Evolutionary conservation across 371 early-diverging fungal species (phyloP).

Genomic region (Mortierella sp.): DNA sequence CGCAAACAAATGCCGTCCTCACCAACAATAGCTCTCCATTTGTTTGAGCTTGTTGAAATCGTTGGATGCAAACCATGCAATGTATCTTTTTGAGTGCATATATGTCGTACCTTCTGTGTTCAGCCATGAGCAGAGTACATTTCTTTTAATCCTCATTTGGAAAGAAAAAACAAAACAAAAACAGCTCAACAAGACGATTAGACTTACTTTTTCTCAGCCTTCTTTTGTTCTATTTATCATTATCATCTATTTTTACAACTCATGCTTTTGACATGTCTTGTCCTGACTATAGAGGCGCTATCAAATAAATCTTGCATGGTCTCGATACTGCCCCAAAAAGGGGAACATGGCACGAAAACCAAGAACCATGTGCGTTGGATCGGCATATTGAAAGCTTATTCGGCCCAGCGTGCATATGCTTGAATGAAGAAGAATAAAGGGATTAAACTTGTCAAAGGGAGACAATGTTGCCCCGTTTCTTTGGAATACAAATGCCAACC

Average conservation of each 20-base stretch:
- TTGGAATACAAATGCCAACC: neutral
- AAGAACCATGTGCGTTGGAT: neutral
- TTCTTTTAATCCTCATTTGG: neutral
- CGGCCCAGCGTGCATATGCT: neutral
- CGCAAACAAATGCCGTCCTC: neutral
- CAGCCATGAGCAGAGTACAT: constrained; percentile 6
- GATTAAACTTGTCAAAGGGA: neutral
- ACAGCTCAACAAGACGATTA: neutral
- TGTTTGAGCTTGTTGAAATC: neutral
- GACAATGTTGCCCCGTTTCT: neutral
- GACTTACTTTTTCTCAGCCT: neutral
- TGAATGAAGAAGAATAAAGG: neutral
- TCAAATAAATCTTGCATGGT: neutral
- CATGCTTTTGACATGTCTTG: neutral
- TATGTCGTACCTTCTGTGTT: neutral
- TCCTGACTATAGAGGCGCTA: neutral
- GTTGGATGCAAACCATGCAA: neutral
- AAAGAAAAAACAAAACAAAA: neutral
- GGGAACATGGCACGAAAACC: neutral
- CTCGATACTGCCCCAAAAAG: neutral
- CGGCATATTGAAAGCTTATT: neutral
- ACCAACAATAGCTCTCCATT: constrained; percentile 1
- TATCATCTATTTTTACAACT: constrained; percentile 7
- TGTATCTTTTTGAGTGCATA: constrained; percentile 4
- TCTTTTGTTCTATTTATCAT: neutral